Conservation (phyloP, 2,329 filamentous ascomycete species). For the Sporothrix globosa region DNA sequence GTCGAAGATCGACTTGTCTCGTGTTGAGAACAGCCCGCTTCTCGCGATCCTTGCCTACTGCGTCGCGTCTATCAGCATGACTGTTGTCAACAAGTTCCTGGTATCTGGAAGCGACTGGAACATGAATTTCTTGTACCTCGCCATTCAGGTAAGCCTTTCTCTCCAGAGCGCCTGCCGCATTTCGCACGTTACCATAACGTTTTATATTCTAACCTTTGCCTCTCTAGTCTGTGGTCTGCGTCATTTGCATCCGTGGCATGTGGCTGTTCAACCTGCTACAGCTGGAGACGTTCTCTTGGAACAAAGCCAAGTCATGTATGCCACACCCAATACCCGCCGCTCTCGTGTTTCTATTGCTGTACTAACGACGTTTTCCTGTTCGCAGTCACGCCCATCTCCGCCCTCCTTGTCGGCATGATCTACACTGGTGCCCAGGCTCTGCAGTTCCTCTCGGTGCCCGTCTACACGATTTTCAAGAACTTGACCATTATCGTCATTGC, state of each 20-base stretch:
- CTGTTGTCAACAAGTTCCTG: slow-evolving; percentile 99
- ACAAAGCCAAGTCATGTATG: slow-evolving; percentile 91
- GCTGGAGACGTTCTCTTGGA: slow-evolving; percentile 76
- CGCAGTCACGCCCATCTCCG: slow-evolving; percentile 90
- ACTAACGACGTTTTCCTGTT: background rate
- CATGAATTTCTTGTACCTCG: slow-evolving; percentile 92
- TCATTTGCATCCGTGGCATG: slow-evolving; percentile 78
- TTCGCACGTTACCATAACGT: background rate
- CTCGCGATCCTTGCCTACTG: slow-evolving; percentile 90
- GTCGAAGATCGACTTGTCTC: slow-evolving; percentile 42
- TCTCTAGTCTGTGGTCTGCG: slow-evolving; percentile 81
- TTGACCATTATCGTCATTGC: slow-evolving; percentile 98
- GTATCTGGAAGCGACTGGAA: slow-evolving; percentile 91
- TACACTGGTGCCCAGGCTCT: slow-evolving; percentile 96
- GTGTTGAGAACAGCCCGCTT: slow-evolving; percentile 73
- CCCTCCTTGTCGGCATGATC: slow-evolving; percentile 98
- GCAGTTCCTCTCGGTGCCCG: slow-evolving; percentile 93
- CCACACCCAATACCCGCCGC: slow-evolving; percentile 30
- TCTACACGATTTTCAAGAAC: slow-evolving; percentile 99
- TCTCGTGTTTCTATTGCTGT: background rate
- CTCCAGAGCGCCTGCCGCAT: background rate
- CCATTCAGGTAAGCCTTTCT: slow-evolving; percentile 69
- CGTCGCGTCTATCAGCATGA: slow-evolving; percentile 97
- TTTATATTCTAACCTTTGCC: background rate
- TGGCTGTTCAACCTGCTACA: slow-evolving; percentile 80